Evolutionary conservation across 306 rosid genomes (phyloP), one percentile per base, ranked within the genome.

Genomic region (Malus fusca): DNA sequence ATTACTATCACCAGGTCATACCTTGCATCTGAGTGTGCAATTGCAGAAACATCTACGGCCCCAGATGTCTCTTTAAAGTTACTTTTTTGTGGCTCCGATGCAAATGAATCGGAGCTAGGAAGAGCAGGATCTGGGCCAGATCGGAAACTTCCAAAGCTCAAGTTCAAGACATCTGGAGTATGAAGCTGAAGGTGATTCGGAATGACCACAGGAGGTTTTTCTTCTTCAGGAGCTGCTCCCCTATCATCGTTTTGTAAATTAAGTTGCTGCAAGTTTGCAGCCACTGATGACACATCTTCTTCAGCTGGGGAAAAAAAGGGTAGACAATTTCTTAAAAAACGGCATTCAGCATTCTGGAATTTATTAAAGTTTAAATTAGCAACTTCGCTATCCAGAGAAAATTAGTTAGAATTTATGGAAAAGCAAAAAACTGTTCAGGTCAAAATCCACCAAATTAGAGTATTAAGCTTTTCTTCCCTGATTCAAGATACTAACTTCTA

Each of bases 101-200:
- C 68, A 78, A 86, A 83, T 69, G 87, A 35, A 33, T 77, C 53
- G 53, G 53, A 4, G 12, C 78, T 87, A 42, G 93, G 55, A 84
- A 84, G 66, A 66, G 82, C 18, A 61, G 89, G 74, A 63, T 87
- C 78, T 19, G 85, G 69, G 42, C 87, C 88, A 23, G 94, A 61
- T 85, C 99, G 98, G 85, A 96, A 96, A 80, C 99, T 96, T 74
- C 99, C 99, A 79, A 96, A 96, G 84, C 99, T 96, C 90, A 96
- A 78, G 67, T 88, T 89, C 69, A 96, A 84, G 90, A 98, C 92
- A 58, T 92, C 99, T n/a, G 97, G 87, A 59, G 93, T 84, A 85
- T 96, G 99, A 33, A 88, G 85, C 77, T 90, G 99, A 43, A 96
- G 86, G 82, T 96, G 99, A 84, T 91, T 85, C 63, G 99, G 99